Base-by-base conservation (phyloP, 352 stramenopile genomes). In the Phytophthora foliorum region DNA sequence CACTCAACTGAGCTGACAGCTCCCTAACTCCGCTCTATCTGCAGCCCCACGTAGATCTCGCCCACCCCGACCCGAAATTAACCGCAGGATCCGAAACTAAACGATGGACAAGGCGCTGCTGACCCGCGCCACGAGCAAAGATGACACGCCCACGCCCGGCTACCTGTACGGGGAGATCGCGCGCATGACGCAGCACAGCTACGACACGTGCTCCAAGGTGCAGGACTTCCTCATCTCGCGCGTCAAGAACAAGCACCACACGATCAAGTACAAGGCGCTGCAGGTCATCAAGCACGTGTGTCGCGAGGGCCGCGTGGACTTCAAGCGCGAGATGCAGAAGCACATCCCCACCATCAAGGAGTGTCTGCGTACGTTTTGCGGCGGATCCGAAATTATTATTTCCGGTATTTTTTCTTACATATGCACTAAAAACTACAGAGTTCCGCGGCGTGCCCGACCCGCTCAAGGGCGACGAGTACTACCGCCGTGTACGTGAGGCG, bases 121-220 rank as follows among this genome's bases (percentile, higher is more conserved):
- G 42, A 91, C 84, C 27, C 93, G 96, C 53, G 97, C 97, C 31
- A 99, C 97, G 49, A 97, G 95, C 71, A 91, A 94, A 74, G 94
- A 98, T 76, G 90, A 98, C 48, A 88, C 91, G 63, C 97, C 97
- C 11, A 99, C 97, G 41, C 97, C 95, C 11, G 97, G 97, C 25
- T 99, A 99, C 76, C 86, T 99, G 70, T 99, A 98, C 77, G 88
- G 95, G 42, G 97, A 99, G 82, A 98, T 99, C 72, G 90, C 91
- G 57, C 88, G 88, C 77, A 98, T 97, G 91, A 97, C 91, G 63
- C 85, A 97, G 71, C 89, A 96, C 62, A 95, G 85, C 64, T 96
- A 94, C 75, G 90, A 97, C 61, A 97, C 86, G 64, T 97, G 84
- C 80, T 73, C 80, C 46, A 96, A 97, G 60, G 88, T 98, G 55